These are phyloP conservation scores for Ascoidea tarda DNA, from an alignment of 805 yeast species.

Conservation along the genomic window DNA sequence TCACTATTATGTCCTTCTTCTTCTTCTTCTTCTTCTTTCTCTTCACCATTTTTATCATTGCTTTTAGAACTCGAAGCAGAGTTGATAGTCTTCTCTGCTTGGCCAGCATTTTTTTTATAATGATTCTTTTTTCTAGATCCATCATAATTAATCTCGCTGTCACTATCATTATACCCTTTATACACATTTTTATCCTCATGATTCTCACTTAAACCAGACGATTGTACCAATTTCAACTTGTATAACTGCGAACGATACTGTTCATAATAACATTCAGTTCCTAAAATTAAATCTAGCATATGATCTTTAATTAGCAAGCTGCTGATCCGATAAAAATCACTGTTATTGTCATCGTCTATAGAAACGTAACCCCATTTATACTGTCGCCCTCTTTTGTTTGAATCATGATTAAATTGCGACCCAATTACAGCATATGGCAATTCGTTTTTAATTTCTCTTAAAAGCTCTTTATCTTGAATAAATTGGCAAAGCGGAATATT, in stretches of 20 bases:
- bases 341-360: constrained; percentile 61
- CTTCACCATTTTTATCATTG: neutral
- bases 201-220: neutral
- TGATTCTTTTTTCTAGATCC: neutral
- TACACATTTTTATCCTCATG: neutral
- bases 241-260: constrained; percentile 47
- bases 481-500: constrained; percentile 46
- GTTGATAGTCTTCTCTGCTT: neutral
- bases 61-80: neutral
- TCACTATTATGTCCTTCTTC: neutral
- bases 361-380: constrained; percentile 84
- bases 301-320: constrained; percentile 51
- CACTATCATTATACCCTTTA: neutral
- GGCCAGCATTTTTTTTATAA: neutral
- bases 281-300: constrained; percentile 63
- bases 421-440: constrained; percentile 68
- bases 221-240: constrained; percentile 23
- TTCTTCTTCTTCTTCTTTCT: constrained; percentile 1
- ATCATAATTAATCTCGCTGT: no score
- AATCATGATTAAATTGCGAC: constrained; percentile 33
- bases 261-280: constrained; percentile 69
- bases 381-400: constrained; percentile 50
- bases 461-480: constrained; percentile 23
- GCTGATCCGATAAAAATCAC: constrained; percentile 60
- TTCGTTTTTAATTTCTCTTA: constrained; percentile 21